Evolutionary conservation across 75 land plant species (phyloP).

Genomic region (Cunninghamia lanceolata): DNA sequence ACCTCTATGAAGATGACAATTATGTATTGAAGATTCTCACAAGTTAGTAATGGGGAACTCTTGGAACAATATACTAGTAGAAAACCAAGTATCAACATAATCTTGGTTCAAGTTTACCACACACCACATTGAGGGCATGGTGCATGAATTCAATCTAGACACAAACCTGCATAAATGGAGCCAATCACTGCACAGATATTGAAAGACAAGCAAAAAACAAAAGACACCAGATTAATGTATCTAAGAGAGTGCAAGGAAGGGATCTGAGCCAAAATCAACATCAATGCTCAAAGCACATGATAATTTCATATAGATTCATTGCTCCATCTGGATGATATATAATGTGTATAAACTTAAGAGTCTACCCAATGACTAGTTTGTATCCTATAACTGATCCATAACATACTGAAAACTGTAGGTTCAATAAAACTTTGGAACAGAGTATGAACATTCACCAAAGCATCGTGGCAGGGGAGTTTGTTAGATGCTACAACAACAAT

Average conservation of each 20-base stretch:
- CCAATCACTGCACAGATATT: conserved; percentile 67
- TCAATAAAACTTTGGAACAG: too few relatives aligned
- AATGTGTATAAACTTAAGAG: conserved; percentile 62
- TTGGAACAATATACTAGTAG: background rate
- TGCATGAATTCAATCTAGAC: too few relatives aligned
- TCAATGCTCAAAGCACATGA: conserved; percentile 50
- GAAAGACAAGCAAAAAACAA: conserved; percentile 60
- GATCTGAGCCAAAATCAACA: conserved; percentile 75
- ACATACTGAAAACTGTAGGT: too few relatives aligned
- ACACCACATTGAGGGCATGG: too few relatives aligned
- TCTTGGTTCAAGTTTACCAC: background rate
- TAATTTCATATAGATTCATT: conserved; percentile 64
- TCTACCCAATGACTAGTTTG: too few relatives aligned
- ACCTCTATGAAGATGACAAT: background rate
- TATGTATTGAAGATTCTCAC: background rate
- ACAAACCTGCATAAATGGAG: conserved; percentile 67
- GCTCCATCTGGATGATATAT: conserved; percentile 50
- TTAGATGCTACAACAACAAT: too few relatives aligned
- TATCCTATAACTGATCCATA: too few relatives aligned
- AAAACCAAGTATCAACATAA: background rate
- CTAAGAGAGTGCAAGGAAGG: conserved; percentile 96
- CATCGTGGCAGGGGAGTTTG: too few relatives aligned
- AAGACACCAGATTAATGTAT: conserved; percentile 70
- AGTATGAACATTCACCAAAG: too few relatives aligned
- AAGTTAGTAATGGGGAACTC: background rate